Percentiles rank a stretch among this genome's conserved stretches.
Conservation (phyloP, 768 basidiomycete genomes). For the Leccinum pellstonianum region DNA sequence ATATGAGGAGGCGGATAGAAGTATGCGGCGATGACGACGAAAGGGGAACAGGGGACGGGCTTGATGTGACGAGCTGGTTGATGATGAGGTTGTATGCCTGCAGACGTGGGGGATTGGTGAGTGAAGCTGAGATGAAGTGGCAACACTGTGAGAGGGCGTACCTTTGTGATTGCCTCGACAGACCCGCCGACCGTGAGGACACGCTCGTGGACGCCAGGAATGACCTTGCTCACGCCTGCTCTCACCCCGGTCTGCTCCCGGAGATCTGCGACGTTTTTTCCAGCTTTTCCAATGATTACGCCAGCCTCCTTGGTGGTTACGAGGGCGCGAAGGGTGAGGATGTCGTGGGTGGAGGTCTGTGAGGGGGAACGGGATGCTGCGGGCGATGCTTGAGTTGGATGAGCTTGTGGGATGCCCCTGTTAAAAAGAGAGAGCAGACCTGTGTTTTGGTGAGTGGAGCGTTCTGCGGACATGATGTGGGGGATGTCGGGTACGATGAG, state of each 20-base stretch:
- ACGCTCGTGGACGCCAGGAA: constrained; percentile 95
- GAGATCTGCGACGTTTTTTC: constrained; percentile 96
- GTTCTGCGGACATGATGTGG: constrained; percentile 64
- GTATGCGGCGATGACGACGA: constrained; percentile 69
- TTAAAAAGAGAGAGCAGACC: constrained; percentile 38
- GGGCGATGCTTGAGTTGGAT: constrained; percentile 45
- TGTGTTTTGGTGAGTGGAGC: constrained; percentile 51
- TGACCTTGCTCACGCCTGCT: constrained; percentile 98
- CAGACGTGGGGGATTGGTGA: constrained; percentile 14
- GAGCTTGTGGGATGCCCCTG: constrained; percentile 15
- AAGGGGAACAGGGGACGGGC: constrained; percentile 67
- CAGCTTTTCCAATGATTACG: constrained; percentile 94
- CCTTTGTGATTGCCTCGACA: constrained; percentile 92
- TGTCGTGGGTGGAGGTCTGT: constrained; percentile 61
- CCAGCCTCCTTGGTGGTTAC: constrained; percentile 97
- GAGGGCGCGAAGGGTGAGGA: constrained; percentile 88
- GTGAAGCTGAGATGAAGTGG: not conserved
- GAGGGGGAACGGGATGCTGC: constrained; percentile 73
- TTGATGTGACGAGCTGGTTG: constrained; percentile 82
- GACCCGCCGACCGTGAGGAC: constrained; percentile 93
- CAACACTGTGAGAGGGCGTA: constrained; percentile 32
- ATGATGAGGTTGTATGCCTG: constrained; percentile 96
- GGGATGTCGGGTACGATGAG: constrained; percentile 31
- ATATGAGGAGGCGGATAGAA: constrained; percentile 95
- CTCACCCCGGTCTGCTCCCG: constrained; percentile 95